Conservation (phyloP, 495 filamentous ascomycete species). For the Bryoglossum gracile region DNA sequence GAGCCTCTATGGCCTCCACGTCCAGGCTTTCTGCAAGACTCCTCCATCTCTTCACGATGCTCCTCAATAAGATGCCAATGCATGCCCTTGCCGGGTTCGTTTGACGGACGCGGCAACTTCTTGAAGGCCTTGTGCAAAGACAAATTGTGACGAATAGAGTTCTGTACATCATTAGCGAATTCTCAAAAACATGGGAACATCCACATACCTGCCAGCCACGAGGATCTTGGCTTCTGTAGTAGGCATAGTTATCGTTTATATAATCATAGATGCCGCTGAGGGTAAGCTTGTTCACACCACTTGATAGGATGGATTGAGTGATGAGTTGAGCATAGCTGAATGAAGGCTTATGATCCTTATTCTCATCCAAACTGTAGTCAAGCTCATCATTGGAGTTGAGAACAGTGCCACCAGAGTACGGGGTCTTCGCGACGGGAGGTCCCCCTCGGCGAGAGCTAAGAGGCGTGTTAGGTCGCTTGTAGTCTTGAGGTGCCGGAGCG, state of each 20-base stretch:
- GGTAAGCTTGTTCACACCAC: slow-evolving; percentile 76
- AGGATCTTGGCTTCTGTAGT: slow-evolving; percentile 69
- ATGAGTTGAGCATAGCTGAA: slow-evolving; percentile 98
- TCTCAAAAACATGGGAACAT: slow-evolving; percentile 5
- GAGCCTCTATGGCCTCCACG: slow-evolving; percentile 52
- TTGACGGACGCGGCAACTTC: slow-evolving; percentile 82
- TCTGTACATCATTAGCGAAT: slow-evolving; percentile 40
- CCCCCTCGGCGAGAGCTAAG: slow-evolving; percentile 28
- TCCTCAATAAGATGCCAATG: slow-evolving; percentile 90
- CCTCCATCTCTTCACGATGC: slow-evolving; percentile 62
- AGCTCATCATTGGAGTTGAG: slow-evolving; percentile 49
- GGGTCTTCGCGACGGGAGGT: slow-evolving; percentile 32
- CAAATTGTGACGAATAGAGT: slow-evolving; percentile 93
- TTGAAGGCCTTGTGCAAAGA: slow-evolving; percentile 89
- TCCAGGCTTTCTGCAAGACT: slow-evolving; percentile 39
- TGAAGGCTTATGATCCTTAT: slow-evolving; percentile 85
- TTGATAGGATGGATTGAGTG: slow-evolving; percentile 85
- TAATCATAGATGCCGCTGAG: slow-evolving; percentile 85
- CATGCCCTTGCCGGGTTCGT: slow-evolving; percentile 98
- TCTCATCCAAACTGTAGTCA: slow-evolving; percentile 75
- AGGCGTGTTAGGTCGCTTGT: slow-evolving; percentile 62
- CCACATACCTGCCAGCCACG: slow-evolving; percentile 77
- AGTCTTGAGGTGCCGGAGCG: slow-evolving; percentile 62
- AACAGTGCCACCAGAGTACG: slow-evolving; percentile 36
- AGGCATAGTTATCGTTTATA: slow-evolving; percentile 83